phyloP scores from a whole-genome alignment of 2,329 filamentous ascomycete species.

The Phyllosticta capitalensis region DNA sequence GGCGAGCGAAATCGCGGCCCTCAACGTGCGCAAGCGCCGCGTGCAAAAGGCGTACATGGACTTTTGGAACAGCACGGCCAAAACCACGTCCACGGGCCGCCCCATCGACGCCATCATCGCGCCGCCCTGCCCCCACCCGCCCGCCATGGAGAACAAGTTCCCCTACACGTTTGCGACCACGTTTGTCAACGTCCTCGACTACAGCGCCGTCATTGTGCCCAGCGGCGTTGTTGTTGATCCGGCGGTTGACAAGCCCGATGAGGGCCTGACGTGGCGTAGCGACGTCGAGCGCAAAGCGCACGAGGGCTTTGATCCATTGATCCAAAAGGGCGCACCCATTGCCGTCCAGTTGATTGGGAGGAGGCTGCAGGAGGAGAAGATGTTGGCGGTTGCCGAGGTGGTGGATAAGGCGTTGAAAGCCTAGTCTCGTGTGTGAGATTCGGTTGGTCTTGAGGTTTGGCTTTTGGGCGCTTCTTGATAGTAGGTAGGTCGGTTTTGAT shows the following conservation, averaged over 20 bases:
- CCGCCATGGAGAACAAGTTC: slow-evolving; percentile 36
- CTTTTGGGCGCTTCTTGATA: too few species aligned
- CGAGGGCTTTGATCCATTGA: slow-evolving; percentile 8
- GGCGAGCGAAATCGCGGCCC: slow-evolving; percentile 24
- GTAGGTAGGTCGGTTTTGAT: too few species aligned
- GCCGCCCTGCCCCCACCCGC: slow-evolving; percentile 29
- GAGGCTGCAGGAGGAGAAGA: slow-evolving; percentile 19
- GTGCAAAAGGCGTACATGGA: slow-evolving; percentile 28
- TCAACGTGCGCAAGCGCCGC: slow-evolving; percentile 15
- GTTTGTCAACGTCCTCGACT: slow-evolving; percentile 48
- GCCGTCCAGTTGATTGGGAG: slow-evolving; percentile 18
- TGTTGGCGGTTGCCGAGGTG: slow-evolving; percentile 12
- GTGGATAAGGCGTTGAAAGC: neutral
- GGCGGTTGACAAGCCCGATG: slow-evolving; percentile 35
- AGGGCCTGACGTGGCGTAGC: slow-evolving; percentile 11
- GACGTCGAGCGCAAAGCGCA: slow-evolving; percentile 7
- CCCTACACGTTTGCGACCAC: slow-evolving; percentile 37
- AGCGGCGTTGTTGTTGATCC: slow-evolving; percentile 44
- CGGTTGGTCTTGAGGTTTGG: neutral
- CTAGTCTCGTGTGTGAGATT: neutral
- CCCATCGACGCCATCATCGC: slow-evolving; percentile 29
- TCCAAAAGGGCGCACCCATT: slow-evolving; percentile 16
- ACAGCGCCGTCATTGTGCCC: slow-evolving; percentile 45
- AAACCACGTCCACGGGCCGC: slow-evolving; percentile 20
- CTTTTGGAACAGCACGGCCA: slow-evolving; percentile 27